phyloP scores from a whole-genome alignment of 805 yeast species.

The Wickerhamiella hasegawae region DNA sequence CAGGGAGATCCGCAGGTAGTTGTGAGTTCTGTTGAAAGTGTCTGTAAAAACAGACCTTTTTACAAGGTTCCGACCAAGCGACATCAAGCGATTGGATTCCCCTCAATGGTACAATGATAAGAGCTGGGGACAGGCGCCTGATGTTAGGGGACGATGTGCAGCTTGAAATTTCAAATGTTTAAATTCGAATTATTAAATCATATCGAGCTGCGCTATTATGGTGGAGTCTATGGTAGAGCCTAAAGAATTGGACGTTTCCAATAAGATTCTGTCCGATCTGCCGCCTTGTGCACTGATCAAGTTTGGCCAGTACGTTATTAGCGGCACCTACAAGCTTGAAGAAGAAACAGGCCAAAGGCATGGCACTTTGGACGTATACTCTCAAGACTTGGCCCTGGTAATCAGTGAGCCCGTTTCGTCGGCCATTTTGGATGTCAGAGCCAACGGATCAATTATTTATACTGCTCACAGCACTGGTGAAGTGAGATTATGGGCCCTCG shows the following conservation, averaged over 20 bases:
- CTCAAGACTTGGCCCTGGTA: slow-evolving; percentile 8
- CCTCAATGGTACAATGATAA: too few species aligned
- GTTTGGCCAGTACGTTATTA: slow-evolving; percentile 35
- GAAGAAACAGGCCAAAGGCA: slow-evolving; percentile 39
- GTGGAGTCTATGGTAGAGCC: too few species aligned
- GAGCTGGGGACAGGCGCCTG: too few species aligned
- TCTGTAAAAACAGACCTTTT: slow-evolving; percentile 23
- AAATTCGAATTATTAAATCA: too few species aligned
- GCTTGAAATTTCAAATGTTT: too few species aligned
- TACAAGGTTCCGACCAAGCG: background rate
- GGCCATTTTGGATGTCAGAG: slow-evolving; percentile 61
- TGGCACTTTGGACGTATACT: slow-evolving; percentile 42
- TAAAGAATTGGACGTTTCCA: too few species aligned
- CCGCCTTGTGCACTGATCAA: slow-evolving; percentile 78
- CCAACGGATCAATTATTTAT: slow-evolving; percentile 25
- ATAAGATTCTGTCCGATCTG: slow-evolving; percentile 24
- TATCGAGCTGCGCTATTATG: too few species aligned
- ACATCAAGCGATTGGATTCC: background rate
- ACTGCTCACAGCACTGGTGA: slow-evolving; percentile 74
- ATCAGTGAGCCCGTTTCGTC: slow-evolving; percentile 16
- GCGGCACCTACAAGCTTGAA: slow-evolving; percentile 74
- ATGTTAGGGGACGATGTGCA: too few species aligned
- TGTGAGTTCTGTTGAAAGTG: slow-evolving; percentile 29
- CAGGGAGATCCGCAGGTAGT: slow-evolving; percentile 34
- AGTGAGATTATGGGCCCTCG: slow-evolving; percentile 43